Conservation (phyloP, 129 eudicot genomes). For the Artemisia tridentata region DNA sequence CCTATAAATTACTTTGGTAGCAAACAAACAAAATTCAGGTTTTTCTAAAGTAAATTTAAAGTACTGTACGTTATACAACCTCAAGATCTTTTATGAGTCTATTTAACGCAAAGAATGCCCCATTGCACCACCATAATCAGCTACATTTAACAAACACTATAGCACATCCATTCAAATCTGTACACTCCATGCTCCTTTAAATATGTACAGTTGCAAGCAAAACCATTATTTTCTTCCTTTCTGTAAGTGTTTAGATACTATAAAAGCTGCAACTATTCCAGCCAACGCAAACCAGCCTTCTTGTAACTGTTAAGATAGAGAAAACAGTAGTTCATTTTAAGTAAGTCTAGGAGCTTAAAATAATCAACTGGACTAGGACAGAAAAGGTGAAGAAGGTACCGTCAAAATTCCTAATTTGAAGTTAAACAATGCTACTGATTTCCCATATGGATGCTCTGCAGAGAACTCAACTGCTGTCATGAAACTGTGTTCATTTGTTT, state of each 20-base stretch:
- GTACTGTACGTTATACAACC: no score
- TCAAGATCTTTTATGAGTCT: no score
- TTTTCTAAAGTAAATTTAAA: no score
- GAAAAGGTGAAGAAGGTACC: constrained; percentile 35
- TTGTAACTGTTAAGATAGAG: constrained; percentile 45
- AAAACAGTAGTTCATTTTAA: not conserved
- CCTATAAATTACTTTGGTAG: no score
- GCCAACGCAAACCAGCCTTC: constrained; percentile 74
- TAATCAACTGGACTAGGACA: no score
- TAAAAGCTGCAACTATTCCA: constrained; percentile 51
- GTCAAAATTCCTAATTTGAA: constrained; percentile 53
- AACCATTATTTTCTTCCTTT: constrained; percentile 50
- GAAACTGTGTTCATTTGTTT: constrained; percentile 44
- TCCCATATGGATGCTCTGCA: constrained; percentile 76
- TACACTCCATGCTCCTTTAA: constrained; percentile 7
- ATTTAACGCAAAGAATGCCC: no score
- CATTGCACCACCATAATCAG: no score
- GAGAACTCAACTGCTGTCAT: constrained; percentile 83
- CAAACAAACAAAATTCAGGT: no score
- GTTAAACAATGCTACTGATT: constrained; percentile 75
- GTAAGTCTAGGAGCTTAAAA: not conserved
- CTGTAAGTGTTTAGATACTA: constrained; percentile 50
- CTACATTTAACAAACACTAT: no score
- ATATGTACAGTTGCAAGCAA: constrained; percentile 17
- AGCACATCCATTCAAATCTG: not conserved